Percentiles rank a stretch among this genome's conserved stretches.
These are phyloP conservation scores for Thelonectria olida DNA, from an alignment of 2,329 filamentous ascomycete genomes.

Conservation along the genomic window DNA sequence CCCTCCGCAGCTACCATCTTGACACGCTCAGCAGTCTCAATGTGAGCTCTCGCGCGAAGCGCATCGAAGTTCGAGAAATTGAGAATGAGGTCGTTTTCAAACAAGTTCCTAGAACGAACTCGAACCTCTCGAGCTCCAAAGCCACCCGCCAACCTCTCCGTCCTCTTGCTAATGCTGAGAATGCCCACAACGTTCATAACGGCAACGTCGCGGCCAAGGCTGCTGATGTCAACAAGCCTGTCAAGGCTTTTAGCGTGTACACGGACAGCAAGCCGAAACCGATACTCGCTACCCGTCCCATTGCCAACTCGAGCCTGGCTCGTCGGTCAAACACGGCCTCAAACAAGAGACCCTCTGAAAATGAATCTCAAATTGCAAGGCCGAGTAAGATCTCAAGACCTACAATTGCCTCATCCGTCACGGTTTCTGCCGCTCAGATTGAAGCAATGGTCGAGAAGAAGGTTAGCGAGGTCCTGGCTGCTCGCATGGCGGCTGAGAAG, in stretches of 20 bases:
- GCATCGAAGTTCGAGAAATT: conserved; percentile 93
- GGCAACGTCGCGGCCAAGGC: conserved; percentile 61
- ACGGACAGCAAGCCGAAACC: conserved; percentile 72
- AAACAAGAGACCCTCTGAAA: conserved; percentile 56
- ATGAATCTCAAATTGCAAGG: conserved; percentile 48
- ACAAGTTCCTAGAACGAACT: conserved; percentile 68
- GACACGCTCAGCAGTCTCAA: conserved; percentile 94
- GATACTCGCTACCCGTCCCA: conserved; percentile 43
- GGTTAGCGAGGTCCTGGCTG: conserved; percentile 87
- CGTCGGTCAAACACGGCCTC: conserved; percentile 44
- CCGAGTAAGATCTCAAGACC: conserved; percentile 55
- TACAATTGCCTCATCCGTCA: conserved; percentile 46
- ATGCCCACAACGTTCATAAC: conserved; percentile 77
- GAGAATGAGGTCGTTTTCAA: conserved; percentile 95
- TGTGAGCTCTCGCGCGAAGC: conserved; percentile 93
- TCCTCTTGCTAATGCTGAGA: conserved; percentile 78
- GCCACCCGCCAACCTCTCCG: conserved; percentile 78
- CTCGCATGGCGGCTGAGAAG: conserved; percentile 64
- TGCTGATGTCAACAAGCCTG: conserved; percentile 70
- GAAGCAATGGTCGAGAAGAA: conserved; percentile 94
- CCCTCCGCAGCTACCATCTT: conserved; percentile 90
- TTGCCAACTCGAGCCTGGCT: conserved; percentile 46
- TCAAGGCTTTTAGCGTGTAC: conserved; percentile 88
- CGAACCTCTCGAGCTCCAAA: conserved; percentile 50
- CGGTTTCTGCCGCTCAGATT: conserved; percentile 77